Conservation (phyloP, 306 rosid species). For the Ziziphus jujuba region DNA sequence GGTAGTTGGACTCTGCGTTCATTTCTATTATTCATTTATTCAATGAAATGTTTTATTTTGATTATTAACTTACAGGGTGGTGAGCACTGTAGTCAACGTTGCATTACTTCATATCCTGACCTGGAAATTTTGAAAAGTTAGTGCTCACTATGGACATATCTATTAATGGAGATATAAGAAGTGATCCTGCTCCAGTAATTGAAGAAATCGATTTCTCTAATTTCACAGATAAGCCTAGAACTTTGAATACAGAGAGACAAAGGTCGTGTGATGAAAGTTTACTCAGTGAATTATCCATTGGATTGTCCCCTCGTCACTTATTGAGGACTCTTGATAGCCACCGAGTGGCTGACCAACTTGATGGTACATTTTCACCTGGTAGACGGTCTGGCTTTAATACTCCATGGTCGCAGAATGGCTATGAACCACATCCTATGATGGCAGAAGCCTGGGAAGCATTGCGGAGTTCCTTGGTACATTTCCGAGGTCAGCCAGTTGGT, state of each 20-base stretch:
- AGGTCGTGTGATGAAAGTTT: constrained; percentile 76
- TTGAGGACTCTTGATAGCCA: constrained; percentile 38
- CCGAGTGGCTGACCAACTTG: constrained; percentile 44
- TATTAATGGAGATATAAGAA: constrained; percentile 47
- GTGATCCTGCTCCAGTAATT: constrained; percentile 30
- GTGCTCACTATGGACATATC: constrained; percentile 25
- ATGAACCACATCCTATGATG: constrained; percentile 54
- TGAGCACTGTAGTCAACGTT: neutral
- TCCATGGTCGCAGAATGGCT: constrained; percentile 47
- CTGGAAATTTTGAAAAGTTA: constrained; percentile 33
- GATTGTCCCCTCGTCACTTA: constrained; percentile 45
- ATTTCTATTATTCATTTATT: too few relatives aligned
- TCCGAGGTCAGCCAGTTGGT: constrained; percentile 83
- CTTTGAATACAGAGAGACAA: constrained; percentile 65
- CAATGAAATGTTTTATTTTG: too few relatives aligned
- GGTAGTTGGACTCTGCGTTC: too few relatives aligned
- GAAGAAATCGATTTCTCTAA: constrained; percentile 60
- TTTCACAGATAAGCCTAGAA: constrained; percentile 59
- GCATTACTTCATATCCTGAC: neutral
- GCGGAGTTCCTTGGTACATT: constrained; percentile 71
- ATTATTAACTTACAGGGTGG: neutral
- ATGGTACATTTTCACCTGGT: constrained; percentile 41
- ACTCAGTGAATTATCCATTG: constrained; percentile 49
- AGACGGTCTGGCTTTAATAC: constrained; percentile 44
- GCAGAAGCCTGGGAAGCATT: constrained; percentile 81